A percentile compares a stretch with the other conserved stretches of the same genome.
phyloP scores from a whole-genome alignment of 768 basidiomycete species.

The Holtermannia corniformis region DNA sequence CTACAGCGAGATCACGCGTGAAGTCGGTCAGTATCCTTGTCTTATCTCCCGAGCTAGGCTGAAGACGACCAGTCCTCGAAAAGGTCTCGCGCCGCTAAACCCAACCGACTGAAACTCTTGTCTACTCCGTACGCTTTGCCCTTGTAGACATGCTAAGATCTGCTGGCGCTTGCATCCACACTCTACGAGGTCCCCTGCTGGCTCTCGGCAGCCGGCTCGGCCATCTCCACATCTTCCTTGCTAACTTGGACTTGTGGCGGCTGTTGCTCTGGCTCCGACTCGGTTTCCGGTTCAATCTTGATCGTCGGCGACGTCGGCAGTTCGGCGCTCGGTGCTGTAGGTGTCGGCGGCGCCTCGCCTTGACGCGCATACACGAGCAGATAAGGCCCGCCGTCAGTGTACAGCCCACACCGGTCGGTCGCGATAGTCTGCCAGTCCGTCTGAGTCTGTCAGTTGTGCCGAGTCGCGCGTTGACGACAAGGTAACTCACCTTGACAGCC shows the following conservation, averaged over 20 bases:
- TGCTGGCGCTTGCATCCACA: too few relatives aligned
- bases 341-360: background rate
- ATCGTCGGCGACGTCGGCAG: background rate
- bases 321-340: background rate
- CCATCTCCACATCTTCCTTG: background rate
- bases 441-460: background rate
- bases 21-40: conserved; percentile 49
- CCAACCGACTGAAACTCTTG: too few relatives aligned
- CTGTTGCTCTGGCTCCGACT: background rate
- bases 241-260: background rate
- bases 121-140: too few relatives aligned
- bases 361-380: background rate
- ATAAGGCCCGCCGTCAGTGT: conserved; percentile 32
- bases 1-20: conserved; percentile 58
- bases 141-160: background rate
- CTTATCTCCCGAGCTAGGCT: background rate
- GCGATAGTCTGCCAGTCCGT: conserved; percentile 17
- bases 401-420: conserved; percentile 24
- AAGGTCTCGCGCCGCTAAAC: background rate
- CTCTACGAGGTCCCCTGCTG: background rate
- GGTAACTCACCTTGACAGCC: conserved; percentile 10
- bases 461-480: background rate
- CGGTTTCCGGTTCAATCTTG: too few relatives aligned
- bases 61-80: background rate
- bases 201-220: background rate